phyloP scores from a whole-genome alignment of 1,284 basidiomycete species.

The Ceratobasidium papillatum region DNA sequence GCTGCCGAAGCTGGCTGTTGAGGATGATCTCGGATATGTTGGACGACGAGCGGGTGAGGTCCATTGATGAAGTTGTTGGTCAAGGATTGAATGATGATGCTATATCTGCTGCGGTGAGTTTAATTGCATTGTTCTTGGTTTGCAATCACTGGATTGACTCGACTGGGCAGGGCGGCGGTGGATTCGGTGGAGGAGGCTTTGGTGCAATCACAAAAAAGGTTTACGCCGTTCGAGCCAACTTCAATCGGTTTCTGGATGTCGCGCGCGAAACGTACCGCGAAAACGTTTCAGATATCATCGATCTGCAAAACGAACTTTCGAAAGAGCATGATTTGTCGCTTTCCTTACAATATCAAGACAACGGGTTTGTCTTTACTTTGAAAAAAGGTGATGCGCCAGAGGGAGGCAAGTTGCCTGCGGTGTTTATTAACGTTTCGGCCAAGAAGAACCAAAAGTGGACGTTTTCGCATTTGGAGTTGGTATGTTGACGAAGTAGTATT shows the following conservation, averaged over 20 bases:
- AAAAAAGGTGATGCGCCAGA: constrained; percentile 69
- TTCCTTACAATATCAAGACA: constrained; percentile 71
- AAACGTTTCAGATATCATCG: constrained; percentile 84
- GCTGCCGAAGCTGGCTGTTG: constrained; percentile 68
- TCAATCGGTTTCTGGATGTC: constrained; percentile 86
- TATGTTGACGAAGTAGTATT: constrained; percentile 51
- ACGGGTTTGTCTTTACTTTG: constrained; percentile 72
- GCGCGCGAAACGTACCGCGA: constrained; percentile 93
- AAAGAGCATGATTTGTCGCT: constrained; percentile 71
- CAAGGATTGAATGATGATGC: constrained; percentile 77
- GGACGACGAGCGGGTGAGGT: constrained; percentile 69
- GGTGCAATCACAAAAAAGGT: constrained; percentile 75
- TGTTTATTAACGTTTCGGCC: constrained; percentile 72
- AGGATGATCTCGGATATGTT: constrained; percentile 75
- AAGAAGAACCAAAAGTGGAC: constrained; percentile 73
- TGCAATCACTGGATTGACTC: neutral
- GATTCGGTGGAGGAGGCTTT: constrained; percentile 58
- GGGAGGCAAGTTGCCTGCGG: constrained; percentile 63
- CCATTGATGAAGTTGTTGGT: constrained; percentile 68
- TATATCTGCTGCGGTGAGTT: constrained; percentile 61
- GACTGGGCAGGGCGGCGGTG: constrained; percentile 53
- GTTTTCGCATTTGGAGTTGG: constrained; percentile 84
- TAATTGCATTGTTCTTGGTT: neutral
- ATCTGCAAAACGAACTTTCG: constrained; percentile 65
- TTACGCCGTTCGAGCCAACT: constrained; percentile 85